Evolutionary conservation across 1,284 basidiomycete species (phyloP), one percentile per base, ranked within the genome.

Genomic region (Leccinum pallidistipes): DNA sequence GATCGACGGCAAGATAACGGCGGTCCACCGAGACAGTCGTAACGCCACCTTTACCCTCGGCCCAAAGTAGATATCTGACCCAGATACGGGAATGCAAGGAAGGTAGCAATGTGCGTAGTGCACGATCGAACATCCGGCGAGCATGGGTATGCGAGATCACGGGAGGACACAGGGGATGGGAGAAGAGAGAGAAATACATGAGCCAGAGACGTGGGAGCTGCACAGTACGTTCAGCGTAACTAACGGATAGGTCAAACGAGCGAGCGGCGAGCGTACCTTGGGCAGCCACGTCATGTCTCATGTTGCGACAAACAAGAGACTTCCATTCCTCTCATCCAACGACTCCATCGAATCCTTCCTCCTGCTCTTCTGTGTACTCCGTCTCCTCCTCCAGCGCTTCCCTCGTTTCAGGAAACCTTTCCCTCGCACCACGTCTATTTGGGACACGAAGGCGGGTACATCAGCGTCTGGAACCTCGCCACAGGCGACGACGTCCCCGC

Each of bases 271-370:
- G 27, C 90, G 65, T 69, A 94, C 94, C 74, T 87, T 91, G 62
- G 95, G 94, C 57, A 98, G 77, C 91, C 95, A 98, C 85, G 92
- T 94, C 38, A 99, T 80, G 59, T 99, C 97, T 71, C 95, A 97
- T 0, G 87, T 86, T 5, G 94, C 92, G 8, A 27, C 27, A 5
- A 99, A 27, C 27, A 5, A 99, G 82, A 21, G 88, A 81, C 71
- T 87, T 92, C 97, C 97, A 99, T 76, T 99, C 97, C 64, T 92
- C 88, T 86, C 90, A 97, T 2, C 97, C 97, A 21, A 97, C 82
- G 4, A 93, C 81, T 5, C 91, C 88, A 71, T 99, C 93, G 57
- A 99, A 78, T 5, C 92, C 90, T 18, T 87, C 88, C 56, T 92
- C 86, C 92, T 94, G 98, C 64, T 86, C 78, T 72, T 93, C 88